These are phyloP conservation scores for Hortiboletus campestris DNA, from an alignment of 768 basidiomycete species.

Conservation along the genomic window DNA sequence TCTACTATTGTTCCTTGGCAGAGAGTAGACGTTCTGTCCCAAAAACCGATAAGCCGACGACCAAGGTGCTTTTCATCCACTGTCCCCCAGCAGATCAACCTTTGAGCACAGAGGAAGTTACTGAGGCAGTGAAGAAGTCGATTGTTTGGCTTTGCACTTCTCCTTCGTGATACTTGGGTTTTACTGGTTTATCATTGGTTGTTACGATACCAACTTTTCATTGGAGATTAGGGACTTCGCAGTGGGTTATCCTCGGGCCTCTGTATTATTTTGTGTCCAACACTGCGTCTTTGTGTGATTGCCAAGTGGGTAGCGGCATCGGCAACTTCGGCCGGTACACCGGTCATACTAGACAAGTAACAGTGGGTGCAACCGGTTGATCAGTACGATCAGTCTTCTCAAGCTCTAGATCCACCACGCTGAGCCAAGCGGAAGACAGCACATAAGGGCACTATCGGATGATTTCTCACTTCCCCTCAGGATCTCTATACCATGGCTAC, in stretches of 20 bases:
- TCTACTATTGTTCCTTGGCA: conserved; percentile 73
- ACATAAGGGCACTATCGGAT: conserved; percentile 10
- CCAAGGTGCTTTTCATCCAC: conserved; percentile 64
- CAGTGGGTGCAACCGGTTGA: background rate
- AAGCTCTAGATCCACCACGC: background rate
- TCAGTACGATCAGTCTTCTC: conserved; percentile 9
- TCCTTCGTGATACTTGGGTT: conserved; percentile 13
- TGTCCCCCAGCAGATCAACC: conserved; percentile 69
- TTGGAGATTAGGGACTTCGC: conserved; percentile 21
- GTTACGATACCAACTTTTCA: conserved; percentile 17
- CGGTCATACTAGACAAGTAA: background rate
- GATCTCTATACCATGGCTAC: conserved; percentile 30
- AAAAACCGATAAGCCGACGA: conserved; percentile 31
- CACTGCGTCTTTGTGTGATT: background rate
- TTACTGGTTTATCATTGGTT: background rate
- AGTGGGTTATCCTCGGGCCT: conserved; percentile 13
- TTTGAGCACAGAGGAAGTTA: conserved; percentile 62
- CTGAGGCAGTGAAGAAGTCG: conserved; percentile 59
- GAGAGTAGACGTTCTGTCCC: conserved; percentile 51
- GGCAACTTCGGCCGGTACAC: conserved; percentile 14
- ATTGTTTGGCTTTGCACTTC: conserved; percentile 54
- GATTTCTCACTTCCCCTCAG: background rate
- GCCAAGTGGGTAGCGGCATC: background rate
- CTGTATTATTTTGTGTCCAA: conserved; percentile 2
- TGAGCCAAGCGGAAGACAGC: background rate